Evolutionary conservation across 106 monocot species (phyloP).

Genomic region (Acanthochlamys bracteata): DNA sequence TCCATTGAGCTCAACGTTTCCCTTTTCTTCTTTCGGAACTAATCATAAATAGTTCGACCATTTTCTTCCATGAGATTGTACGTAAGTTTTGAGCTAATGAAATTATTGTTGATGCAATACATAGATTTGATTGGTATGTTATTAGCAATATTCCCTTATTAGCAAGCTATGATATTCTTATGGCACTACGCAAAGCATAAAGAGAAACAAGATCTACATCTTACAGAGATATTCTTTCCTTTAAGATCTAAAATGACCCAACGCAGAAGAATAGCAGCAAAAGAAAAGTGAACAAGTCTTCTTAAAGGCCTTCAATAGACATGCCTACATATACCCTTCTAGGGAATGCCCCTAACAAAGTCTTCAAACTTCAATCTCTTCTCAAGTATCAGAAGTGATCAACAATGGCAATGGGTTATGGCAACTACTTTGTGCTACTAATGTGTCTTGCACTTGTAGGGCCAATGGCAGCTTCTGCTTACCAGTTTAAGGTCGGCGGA

Average conservation of each 20-base stretch:
- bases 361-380: background rate
- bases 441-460: constrained; percentile 17
- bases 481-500: constrained; percentile 61
- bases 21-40: no score
- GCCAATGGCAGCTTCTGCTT: constrained; percentile 28
- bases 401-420: no score
- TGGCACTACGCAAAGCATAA: constrained; percentile 36
- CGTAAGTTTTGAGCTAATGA: no score
- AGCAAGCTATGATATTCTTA: constrained; percentile 35
- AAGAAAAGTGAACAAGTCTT: background rate
- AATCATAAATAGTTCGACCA: no score
- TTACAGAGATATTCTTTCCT: constrained; percentile 21
- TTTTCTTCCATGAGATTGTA: no score
- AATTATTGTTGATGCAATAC: no score
- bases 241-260: background rate
- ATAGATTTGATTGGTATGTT: no score
- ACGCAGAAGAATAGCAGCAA: background rate
- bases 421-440: background rate
- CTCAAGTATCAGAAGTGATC: no score
- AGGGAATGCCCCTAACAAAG: background rate
- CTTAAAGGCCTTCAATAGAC: no score
- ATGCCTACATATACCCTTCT: constrained; percentile 1
- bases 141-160: background rate
- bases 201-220: constrained; percentile 3
- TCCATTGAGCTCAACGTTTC: no score